phyloP scores from a whole-genome alignment of 2,329 filamentous ascomycete species.

The Colletotrichum sp. region DNA sequence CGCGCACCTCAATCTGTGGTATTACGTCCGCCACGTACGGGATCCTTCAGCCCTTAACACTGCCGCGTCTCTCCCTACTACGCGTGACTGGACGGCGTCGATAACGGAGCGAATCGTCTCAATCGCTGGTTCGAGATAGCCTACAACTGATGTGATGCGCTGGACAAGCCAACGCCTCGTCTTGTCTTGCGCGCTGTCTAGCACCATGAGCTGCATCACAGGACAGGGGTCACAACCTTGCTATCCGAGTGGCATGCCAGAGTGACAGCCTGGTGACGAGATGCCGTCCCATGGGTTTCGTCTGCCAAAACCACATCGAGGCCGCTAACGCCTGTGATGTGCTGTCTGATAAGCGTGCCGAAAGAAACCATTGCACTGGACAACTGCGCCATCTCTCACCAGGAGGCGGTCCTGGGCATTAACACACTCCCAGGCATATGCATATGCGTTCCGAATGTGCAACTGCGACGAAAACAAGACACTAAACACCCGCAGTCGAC shows the following conservation, averaged over 20 bases:
- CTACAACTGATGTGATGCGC: not conserved
- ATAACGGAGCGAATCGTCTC: not conserved
- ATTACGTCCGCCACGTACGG: not conserved
- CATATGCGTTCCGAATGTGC: not conserved
- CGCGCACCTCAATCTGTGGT: not conserved
- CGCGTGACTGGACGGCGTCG: not conserved
- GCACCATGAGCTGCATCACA: not conserved
- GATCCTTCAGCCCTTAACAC: not conserved
- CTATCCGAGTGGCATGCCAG: not conserved
- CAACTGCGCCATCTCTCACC: not conserved
- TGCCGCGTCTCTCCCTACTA: not conserved
- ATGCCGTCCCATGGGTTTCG: constrained; percentile 8
- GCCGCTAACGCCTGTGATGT: not conserved
- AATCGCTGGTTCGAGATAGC: not conserved
- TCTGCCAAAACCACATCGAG: not conserved
- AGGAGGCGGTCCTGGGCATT: not conserved
- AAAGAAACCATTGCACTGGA: not conserved
- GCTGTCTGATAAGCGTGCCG: not conserved
- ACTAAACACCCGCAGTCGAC: not conserved
- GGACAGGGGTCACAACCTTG: constrained; percentile 3
- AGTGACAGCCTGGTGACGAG: not conserved
- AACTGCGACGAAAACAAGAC: constrained; percentile 10
- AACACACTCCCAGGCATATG: not conserved
- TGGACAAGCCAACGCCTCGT: not conserved
- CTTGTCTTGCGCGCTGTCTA: not conserved